Percentiles rank a stretch among this genome's conserved stretches.
Evolutionary conservation across 352 stramenopile genomes (phyloP).

Genomic region (Phytophthora nicotianae): DNA sequence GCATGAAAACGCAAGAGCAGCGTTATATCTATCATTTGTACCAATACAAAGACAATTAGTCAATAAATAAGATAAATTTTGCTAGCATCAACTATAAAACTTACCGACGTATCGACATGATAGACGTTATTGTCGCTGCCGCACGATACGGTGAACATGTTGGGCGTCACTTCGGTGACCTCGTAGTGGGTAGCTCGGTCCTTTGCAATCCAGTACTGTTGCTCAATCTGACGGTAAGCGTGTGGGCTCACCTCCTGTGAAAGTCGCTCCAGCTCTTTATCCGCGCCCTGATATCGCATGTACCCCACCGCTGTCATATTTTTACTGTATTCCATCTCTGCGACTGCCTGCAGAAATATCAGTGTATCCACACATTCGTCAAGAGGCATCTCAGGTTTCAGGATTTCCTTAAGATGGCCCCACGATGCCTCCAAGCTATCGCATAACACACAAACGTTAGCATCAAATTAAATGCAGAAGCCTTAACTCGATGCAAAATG

Average conservation of each 20-base stretch:
- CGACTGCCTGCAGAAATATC: neutral
- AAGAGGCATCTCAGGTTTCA: neutral
- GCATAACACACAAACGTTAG: too few relatives aligned
- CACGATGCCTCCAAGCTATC: neutral
- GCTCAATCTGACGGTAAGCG: neutral
- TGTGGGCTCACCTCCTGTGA: neutral
- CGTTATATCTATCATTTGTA: neutral
- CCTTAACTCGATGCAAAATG: too few relatives aligned
- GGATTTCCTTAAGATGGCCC: neutral
- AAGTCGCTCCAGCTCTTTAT: neutral
- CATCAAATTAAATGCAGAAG: too few relatives aligned
- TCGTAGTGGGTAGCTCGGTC: neutral
- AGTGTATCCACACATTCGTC: neutral
- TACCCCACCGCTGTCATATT: neutral
- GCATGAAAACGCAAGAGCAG: neutral
- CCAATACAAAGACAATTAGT: too few relatives aligned
- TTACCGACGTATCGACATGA: neutral
- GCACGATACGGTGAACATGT: neutral
- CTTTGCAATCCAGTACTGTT: slow-evolving; percentile 1
- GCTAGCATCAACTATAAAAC: neutral
- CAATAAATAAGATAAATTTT: neutral
- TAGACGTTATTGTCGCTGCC: neutral
- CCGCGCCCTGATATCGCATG: neutral
- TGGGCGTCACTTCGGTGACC: neutral
- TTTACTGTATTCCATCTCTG: neutral